A percentile compares a stretch with the other conserved stretches of the same genome.
phyloP scores from a whole-genome alignment of 129 eudicot genomes.

The Flaveria robusta region DNA sequence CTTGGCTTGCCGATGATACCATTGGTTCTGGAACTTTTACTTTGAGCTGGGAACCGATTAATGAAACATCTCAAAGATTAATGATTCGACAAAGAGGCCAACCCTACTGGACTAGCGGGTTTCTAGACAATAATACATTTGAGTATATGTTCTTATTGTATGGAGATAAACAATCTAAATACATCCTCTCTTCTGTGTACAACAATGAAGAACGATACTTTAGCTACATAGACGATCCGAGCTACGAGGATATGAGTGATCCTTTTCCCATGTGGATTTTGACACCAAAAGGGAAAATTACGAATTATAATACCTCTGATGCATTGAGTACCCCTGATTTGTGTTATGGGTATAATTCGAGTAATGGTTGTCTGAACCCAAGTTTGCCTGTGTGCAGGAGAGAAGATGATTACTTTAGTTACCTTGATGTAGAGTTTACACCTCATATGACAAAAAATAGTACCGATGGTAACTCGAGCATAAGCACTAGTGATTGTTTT shows the following conservation, averaged over 20 bases:
- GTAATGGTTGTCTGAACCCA: constrained; percentile 25
- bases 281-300: constrained; percentile 29
- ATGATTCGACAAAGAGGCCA: constrained; percentile 20
- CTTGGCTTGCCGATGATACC: constrained; percentile 23
- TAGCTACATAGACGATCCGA: neutral
- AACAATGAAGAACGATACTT: constrained; percentile 28
- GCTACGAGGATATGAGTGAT: neutral
- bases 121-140: constrained; percentile 6
- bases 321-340: constrained; percentile 17
- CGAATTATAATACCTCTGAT: neutral
- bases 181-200: constrained; percentile 29
- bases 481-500: constrained; percentile 52
- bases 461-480: constrained; percentile 26
- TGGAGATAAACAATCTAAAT: neutral
- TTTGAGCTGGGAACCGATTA: constrained; percentile 32
- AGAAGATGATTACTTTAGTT: constrained; percentile 2
- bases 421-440: constrained; percentile 8
- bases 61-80: constrained; percentile 8
- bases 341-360: constrained; percentile 33
- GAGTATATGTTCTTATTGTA: neutral
- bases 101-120: constrained; percentile 35
- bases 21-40: constrained; percentile 31
- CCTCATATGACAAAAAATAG: neutral
- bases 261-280: constrained; percentile 19
- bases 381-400: constrained; percentile 28